Evolutionary conservation across 306 rosid species (phyloP), one percentile per base, ranked within the genome.

Genomic region (Castanospermum australe): DNA sequence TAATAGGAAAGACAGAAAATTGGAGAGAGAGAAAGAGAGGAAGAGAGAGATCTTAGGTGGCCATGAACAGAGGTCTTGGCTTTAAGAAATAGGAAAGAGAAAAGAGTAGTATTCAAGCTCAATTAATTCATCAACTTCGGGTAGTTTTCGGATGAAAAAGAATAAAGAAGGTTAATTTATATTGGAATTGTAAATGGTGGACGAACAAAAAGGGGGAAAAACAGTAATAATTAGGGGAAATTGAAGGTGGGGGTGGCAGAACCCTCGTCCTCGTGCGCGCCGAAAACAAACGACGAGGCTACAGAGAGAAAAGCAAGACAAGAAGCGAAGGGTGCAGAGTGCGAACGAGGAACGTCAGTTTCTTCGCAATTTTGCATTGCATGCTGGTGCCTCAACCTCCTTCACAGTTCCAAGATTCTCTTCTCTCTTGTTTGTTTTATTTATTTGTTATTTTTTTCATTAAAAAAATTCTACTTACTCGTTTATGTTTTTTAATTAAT

Each of bases 81-180:
- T 67, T 57, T 61, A 25, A 66, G 48, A 59, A 30, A 45, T 6
- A 39, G 47, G 15, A 50, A 48, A 52, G 25, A 44, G 24, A 9
- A 36, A 17, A 12, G 50, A 67, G 36, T 33, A 38, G 8, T 42
- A 25, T 77, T 73, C 2, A 61, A 78, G 63, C 73, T 51, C 38
- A 69, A 78, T 78, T 47, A 73, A 85, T 71, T 42, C 22, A 79
- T 51, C 50, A 68, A 79, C 35, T 73, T 79, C 33, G 44, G 84
- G 81, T 38, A 59, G 71, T 73, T 41, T 21, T 2, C 44, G 20
- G 80, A 11, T 5, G 45, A 10, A 45, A 59, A 33, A 17, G 57
- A 11, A 21, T 13, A 17, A 55, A 14, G 10, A 33, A 35, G 6
- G 35, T 33, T 18, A 18, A 18, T 54, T 30, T 8, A 8, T 20